phyloP scores from a whole-genome alignment of 2,329 filamentous ascomycete genomes.

The Colletotrichum cuscutae region DNA sequence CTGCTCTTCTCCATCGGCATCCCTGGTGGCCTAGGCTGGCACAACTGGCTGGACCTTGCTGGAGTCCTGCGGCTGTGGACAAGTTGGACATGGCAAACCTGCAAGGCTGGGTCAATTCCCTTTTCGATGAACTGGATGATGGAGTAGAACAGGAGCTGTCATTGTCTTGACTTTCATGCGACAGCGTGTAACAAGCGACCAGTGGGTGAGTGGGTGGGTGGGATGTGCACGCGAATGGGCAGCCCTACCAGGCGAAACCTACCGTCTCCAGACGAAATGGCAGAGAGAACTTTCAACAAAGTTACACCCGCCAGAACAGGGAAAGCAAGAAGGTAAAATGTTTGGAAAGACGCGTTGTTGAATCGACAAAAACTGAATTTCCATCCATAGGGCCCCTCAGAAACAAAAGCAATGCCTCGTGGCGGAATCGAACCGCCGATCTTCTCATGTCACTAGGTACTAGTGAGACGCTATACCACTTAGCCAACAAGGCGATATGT shows the following conservation, averaged over 20 bases:
- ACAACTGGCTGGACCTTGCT: neutral
- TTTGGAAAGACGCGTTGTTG: neutral
- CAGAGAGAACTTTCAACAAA: too few relatives aligned
- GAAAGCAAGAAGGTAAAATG: neutral
- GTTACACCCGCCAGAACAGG: neutral
- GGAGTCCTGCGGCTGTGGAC: too few relatives aligned
- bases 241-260: neutral
- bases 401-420: neutral
- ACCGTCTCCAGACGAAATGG: neutral
- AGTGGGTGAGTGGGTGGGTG: neutral
- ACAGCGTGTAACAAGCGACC: neutral
- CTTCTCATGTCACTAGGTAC: constrained; percentile 12
- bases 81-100: too few relatives aligned
- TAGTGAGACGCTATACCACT: constrained; percentile 24
- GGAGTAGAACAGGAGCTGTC: neutral
- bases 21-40: too few relatives aligned
- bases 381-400: neutral
- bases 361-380: neutral
- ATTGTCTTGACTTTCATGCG: neutral
- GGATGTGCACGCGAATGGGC: neutral
- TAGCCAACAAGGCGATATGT: constrained; percentile 8
- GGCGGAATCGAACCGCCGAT: constrained; percentile 21
- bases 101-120: too few relatives aligned
- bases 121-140: neutral
- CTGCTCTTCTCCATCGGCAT: neutral